Base-by-base conservation (phyloP, 1,139 yeast species). In the Kurtzmaniella quercitrusa region DNA sequence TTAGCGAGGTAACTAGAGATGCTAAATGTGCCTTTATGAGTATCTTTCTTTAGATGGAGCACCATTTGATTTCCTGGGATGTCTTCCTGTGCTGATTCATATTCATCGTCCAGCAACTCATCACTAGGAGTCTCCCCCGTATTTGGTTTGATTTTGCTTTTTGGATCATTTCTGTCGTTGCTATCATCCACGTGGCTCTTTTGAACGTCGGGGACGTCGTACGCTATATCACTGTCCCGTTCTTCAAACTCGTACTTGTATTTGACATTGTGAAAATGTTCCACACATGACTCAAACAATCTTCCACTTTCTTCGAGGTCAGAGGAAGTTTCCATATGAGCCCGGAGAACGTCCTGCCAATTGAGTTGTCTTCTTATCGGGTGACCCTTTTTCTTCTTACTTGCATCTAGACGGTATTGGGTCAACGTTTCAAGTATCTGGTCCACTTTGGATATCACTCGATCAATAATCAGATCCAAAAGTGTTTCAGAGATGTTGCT, bases 341-440 rank as follows among this genome's bases (percentile, higher is more conserved):
- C 53, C 27, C 56, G 43, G 10, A 67, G 44, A 1, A 67, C 53
- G 17, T 65, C 63, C 39, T 56, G 60, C 73, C 73, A 68, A 29
- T 54, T 50, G 12, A 54, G 43, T 7, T 44, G 40, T 11, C 37
- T 42, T 17, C 7, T 31, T 15, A 27, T 6, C 24, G 25, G 14
- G 7, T 16, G n/a, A 27, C 14, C 12, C 23, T 21, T 21, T 5
- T 29, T 36, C 33, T 24, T 33, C 33, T 24, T 33, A 1, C 40
- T 21, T 5, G 41, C 37, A 19, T 34, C 27, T 3, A 37, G 14
- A 12, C 40, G 38, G 9, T 27, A 15, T 9, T 25, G 34, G 7
- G 37, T n/a, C 25, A 37, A 19, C 3, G 25, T n/a, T 10, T 43
- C 41, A 9, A 42, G 15, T 3, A 37, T 29, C 10, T 24, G 37